Percentiles rank a stretch among this genome's conserved stretches.
phyloP scores from a whole-genome alignment of 169 alveolate genomes.

The Eimeria brunetti region DNA sequence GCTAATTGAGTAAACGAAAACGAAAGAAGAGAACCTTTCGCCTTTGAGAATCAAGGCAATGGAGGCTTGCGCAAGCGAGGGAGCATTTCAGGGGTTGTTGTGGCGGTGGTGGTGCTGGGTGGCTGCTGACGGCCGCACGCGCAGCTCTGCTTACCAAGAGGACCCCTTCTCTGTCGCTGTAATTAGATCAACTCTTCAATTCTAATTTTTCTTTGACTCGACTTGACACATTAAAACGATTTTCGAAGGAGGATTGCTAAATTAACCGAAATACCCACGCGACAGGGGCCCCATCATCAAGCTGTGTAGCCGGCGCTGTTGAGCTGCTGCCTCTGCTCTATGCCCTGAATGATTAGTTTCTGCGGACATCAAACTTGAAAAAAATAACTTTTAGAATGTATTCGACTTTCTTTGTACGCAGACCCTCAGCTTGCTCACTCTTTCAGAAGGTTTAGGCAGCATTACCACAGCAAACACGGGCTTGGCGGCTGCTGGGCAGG shows the following conservation, averaged over 20 bases:
- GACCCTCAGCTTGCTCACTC: neutral
- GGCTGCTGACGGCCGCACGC: slow-evolving; percentile 79
- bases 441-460: slow-evolving; percentile 8
- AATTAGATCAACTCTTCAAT: slow-evolving; percentile 24
- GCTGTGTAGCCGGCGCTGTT: slow-evolving; percentile 23
- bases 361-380: neutral
- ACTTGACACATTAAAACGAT: slow-evolving; percentile 1
- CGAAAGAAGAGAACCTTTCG: slow-evolving; percentile 74
- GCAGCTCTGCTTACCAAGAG: slow-evolving; percentile 71
- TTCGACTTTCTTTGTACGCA: neutral
- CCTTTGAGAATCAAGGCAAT: slow-evolving; percentile 67
- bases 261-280: neutral
- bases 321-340: slow-evolving; percentile 28
- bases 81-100: slow-evolving; percentile 73
- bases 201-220: slow-evolving; percentile 51
- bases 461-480: neutral
- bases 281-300: slow-evolving; percentile 30
- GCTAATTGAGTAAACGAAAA: slow-evolving; percentile 62
- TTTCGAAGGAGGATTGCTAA: slow-evolving; percentile 5
- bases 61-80: slow-evolving; percentile 73
- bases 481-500: slow-evolving; percentile 4
- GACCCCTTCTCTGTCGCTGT: slow-evolving; percentile 45
- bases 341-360: slow-evolving; percentile 2
- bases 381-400: neutral
- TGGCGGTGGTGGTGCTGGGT: slow-evolving; percentile 79